Base-by-base conservation (phyloP, 768 basidiomycete species). In the Tricholoma saponaceum region DNA sequence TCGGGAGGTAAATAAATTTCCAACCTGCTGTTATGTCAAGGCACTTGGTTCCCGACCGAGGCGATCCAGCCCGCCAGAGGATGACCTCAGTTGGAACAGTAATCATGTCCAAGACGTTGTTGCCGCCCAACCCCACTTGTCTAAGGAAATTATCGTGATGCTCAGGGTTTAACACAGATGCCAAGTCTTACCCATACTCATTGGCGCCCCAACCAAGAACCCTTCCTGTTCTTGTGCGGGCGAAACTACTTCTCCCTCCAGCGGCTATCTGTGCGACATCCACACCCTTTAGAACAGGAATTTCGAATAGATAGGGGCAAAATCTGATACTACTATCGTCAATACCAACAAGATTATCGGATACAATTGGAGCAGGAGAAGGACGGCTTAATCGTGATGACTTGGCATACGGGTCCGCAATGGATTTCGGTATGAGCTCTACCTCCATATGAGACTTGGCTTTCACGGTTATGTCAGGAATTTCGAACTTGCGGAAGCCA, bases 131-230 rank as follows among this genome's bases (percentile, higher is more conserved):
- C 41, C 92, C 94, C 47, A 95, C 79, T 73, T 98, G 94, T 25
- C 92, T 90, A 63, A 18, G 58, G 39, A 8, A 23, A 26, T 47
- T n/a, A 7, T 30, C 8, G 28, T 25, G 12, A 51, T 41, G 28
- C 9, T 32, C 47, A 47, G 30, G 41, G 55, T 52, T 8, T 25
- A 63, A 37, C 7, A 9, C 49, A 35, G 7, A 59, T 28, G 5
- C 16, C 26, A n/a, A 50, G 5, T 10, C 80, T 52, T 62, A 89
- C 89, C 93, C 93, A 63, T 80, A 88, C 61, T 90, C 86, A 67
- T 97, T 96, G 1, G 91, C 91, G 46, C 95, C 95, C 84, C 90
- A 96, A 0, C 86, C 92, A 18, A 98, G 79, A 9, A 95, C 89
- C 54, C 84, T 77, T 1, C 93, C 95, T 2, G 76, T 71, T 3